A percentile compares a stretch with the other conserved stretches of the same genome.
Conservation (phyloP, 768 basidiomycete genomes). For the Baorangia bicolor region DNA sequence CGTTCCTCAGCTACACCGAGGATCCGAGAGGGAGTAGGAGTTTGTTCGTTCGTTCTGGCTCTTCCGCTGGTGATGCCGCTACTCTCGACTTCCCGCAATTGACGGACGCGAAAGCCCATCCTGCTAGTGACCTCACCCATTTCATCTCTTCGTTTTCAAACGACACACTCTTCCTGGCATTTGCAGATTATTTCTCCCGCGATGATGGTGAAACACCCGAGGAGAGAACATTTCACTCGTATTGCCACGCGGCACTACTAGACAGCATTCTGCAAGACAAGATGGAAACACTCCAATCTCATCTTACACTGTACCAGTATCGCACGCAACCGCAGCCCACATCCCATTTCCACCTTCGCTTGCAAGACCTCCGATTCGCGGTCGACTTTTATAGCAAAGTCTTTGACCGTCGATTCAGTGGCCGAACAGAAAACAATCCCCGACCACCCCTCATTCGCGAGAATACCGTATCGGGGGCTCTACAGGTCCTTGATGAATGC, state of each 20-base stretch:
- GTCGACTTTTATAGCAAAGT: constrained; percentile 76
- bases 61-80: constrained; percentile 80
- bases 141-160: constrained; percentile 89
- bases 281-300: constrained; percentile 70
- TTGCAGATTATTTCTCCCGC: constrained; percentile 76
- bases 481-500: constrained; percentile 59
- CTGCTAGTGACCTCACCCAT: constrained; percentile 72
- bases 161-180: constrained; percentile 73
- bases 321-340: constrained; percentile 58
- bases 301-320: constrained; percentile 69
- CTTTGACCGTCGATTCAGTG: constrained; percentile 74
- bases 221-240: constrained; percentile 64
- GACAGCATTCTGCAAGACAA: constrained; percentile 94
- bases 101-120: constrained; percentile 62
- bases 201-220: constrained; percentile 55
- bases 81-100: constrained; percentile 82
- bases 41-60: constrained; percentile 84
- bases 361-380: constrained; percentile 74
- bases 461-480: constrained; percentile 63
- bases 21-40: constrained; percentile 93
- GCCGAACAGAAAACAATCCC: constrained; percentile 60
- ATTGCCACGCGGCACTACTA: constrained; percentile 72
- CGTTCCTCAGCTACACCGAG: constrained; percentile 89
- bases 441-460: constrained; percentile 71
- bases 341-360: constrained; percentile 60